phyloP scores from a whole-genome alignment of 140 eudicot species.

The Senecio squalidus region DNA sequence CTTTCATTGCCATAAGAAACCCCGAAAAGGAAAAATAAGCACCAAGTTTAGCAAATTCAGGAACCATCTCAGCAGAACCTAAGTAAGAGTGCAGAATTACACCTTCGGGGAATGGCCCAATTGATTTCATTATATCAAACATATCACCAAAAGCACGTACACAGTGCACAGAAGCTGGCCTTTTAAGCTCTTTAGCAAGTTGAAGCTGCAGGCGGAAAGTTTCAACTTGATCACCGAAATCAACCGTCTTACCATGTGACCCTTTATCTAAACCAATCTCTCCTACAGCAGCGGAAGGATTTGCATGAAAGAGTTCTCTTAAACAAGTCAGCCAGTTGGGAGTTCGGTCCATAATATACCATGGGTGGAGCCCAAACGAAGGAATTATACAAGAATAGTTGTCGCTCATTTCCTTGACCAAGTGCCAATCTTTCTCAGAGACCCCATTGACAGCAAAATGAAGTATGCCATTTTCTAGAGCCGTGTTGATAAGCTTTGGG shows the following conservation, averaged over 20 bases:
- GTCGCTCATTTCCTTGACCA: slow-evolving; percentile 57
- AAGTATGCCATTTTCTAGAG: slow-evolving; percentile 45
- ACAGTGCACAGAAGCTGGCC: slow-evolving; percentile 86
- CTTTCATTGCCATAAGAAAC: slow-evolving; percentile 58
- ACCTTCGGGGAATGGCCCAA: slow-evolving; percentile 80
- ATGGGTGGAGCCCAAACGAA: slow-evolving; percentile 69
- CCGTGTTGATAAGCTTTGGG: slow-evolving; percentile 43
- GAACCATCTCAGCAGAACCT: slow-evolving; percentile 91
- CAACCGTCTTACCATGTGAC: slow-evolving; percentile 41
- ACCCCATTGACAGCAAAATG: slow-evolving; percentile 79
- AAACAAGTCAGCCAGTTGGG: slow-evolving; percentile 53
- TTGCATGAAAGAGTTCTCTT: slow-evolving; percentile 38
- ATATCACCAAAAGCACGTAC: slow-evolving; percentile 83
- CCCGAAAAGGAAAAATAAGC: slow-evolving; percentile 93
- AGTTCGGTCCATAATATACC: slow-evolving; percentile 48
- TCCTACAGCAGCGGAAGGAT: slow-evolving; percentile 75
- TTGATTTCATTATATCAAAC: slow-evolving; percentile 45
- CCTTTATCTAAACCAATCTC: slow-evolving; percentile 84
- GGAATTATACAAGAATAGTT: slow-evolving; percentile 47
- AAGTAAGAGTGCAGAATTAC: slow-evolving; percentile 65
- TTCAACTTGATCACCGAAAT: slow-evolving; percentile 55
- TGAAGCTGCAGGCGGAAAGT: slow-evolving; percentile 58
- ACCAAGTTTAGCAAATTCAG: slow-evolving; percentile 62
- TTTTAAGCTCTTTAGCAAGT: slow-evolving; percentile 71
- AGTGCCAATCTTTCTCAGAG: slow-evolving; percentile 71